These are phyloP conservation scores for Phytophthora megakarya DNA, from an alignment of 352 stramenopile genomes.

Conservation along the genomic window DNA sequence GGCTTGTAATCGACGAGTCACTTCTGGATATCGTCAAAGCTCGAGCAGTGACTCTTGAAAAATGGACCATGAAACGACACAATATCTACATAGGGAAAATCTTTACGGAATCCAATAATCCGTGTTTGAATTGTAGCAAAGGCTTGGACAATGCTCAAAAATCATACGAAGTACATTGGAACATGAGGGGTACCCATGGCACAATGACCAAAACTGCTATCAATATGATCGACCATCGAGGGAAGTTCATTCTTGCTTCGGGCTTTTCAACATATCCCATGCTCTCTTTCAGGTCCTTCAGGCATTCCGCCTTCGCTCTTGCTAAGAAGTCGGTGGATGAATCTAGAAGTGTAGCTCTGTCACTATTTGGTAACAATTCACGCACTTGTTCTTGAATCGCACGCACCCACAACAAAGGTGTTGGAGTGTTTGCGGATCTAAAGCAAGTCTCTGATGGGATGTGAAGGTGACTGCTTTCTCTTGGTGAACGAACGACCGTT, in stretches of 20 bases:
- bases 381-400: background rate
- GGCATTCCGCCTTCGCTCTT: conserved; percentile 18
- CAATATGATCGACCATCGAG: conserved; percentile 12
- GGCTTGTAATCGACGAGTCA: conserved; percentile 26
- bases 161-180: background rate
- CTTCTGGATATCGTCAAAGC: conserved; percentile 7
- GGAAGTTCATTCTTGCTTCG: conserved; percentile 12
- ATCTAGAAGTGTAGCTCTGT: background rate
- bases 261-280: conserved; percentile 41
- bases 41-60: conserved; percentile 16
- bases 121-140: too few species aligned
- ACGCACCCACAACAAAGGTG: background rate
- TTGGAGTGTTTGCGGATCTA: background rate
- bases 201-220: conserved; percentile 3
- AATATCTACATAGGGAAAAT: too few species aligned
- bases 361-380: background rate
- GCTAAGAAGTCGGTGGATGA: conserved; percentile 2
- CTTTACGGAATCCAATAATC: too few species aligned
- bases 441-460: background rate
- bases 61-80: conserved; percentile 12
- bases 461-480: background rate
- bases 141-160: too few species aligned
- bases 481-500: too few species aligned
- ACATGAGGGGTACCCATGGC: conserved; percentile 9
- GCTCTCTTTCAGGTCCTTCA: conserved; percentile 32